Base-by-base conservation (phyloP, 164 flowering plant species). In the Piper betle region DNA sequence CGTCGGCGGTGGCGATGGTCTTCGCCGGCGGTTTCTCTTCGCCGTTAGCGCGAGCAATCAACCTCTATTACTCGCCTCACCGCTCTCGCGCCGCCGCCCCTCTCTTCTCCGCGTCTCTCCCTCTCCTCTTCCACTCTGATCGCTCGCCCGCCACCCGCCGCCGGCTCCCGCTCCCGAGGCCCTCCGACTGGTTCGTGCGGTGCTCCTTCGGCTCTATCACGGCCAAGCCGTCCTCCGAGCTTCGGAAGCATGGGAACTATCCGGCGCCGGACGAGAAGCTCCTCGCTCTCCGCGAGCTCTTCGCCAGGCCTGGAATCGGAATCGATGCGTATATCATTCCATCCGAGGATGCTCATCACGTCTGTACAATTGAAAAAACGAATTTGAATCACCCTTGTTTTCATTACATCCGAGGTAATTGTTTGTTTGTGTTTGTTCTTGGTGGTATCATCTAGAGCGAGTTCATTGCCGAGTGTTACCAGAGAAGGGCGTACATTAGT, bases 311-410 rank as follows among this genome's bases (percentile, higher is more conserved):
- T 5, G 85, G 81, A 33, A 70, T 90, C 41, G 84, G 77, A 3
- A 79, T 93, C 57, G 97, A 93, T 50, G 99, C 99, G 4, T 93
- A 90, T 70, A 77, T 93, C 46, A 78, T 93, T 39, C 99, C 99
- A 67, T 93, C 99, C 52, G 95, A 90, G 68, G 97, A 93, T 56
- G 95, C 99, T 63, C 99, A 93, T 70, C 98, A 92, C 33, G 33
- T 25, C 33, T 25, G 33, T 25, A 25, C 33, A 25, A 25, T 25
- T 25, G 33, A 25, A 25, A 25, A 25, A 25, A 25, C 33, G 33
- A 25, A 25, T 25, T 2, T 25, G 33, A 25, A 25, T 25, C 33
- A 25, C 33, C 33, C 33, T 25, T 25, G 33, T 25, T 25, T 25
- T 25, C 33, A 42, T 42, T 11, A 46, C 10, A 10, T 46, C 15